Evolutionary conservation across 495 filamentous ascomycete species (phyloP).

Genomic region (Penicillium odoratum): DNA sequence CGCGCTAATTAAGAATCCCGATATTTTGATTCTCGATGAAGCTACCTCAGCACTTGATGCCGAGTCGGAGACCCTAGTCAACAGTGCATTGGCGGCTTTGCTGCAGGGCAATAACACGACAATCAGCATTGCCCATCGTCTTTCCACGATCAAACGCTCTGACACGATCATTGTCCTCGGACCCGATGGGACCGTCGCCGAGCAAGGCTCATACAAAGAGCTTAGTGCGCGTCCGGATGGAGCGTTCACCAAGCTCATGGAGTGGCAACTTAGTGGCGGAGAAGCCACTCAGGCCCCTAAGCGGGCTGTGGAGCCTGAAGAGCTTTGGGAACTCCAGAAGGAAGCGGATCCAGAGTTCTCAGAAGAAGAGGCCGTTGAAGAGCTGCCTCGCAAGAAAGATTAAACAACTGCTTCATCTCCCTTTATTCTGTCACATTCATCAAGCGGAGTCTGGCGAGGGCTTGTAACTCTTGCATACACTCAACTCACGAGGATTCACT

Average conservation of each 20-base stretch:
- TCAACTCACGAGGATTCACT: not conserved
- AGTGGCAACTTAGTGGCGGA: constrained; percentile 95
- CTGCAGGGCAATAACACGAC: constrained; percentile 88
- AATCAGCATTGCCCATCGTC: constrained; percentile 92
- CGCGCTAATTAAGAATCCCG: constrained; percentile 91
- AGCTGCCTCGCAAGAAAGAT: constrained; percentile 19
- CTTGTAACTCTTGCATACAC: not conserved
- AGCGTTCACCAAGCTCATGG: constrained; percentile 93
- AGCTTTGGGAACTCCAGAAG: constrained; percentile 37
- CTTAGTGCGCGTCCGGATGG: constrained; percentile 70
- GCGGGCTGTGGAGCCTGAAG: constrained; percentile 29
- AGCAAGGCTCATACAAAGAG: constrained; percentile 76
- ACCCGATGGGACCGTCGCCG: constrained; percentile 81
- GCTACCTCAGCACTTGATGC: constrained; percentile 92
- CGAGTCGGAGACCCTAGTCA: constrained; percentile 96
- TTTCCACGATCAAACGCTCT: constrained; percentile 93
- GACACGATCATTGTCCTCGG: constrained; percentile 90
- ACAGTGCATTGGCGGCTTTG: constrained; percentile 77
- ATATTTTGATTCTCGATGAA: constrained; percentile 96
- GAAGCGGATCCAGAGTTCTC: constrained; percentile 28
- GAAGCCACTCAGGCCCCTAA: constrained; percentile 47
- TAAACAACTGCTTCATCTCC: constrained; percentile 8
- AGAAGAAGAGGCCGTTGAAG: constrained; percentile 23
- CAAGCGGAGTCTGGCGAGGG: not conserved
- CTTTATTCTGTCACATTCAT: not conserved